Evolutionary conservation across 2,329 filamentous ascomycete genomes (phyloP), one percentile per base, ranked within the genome.

Genomic region (Aspergillus hiratsukae): DNA sequence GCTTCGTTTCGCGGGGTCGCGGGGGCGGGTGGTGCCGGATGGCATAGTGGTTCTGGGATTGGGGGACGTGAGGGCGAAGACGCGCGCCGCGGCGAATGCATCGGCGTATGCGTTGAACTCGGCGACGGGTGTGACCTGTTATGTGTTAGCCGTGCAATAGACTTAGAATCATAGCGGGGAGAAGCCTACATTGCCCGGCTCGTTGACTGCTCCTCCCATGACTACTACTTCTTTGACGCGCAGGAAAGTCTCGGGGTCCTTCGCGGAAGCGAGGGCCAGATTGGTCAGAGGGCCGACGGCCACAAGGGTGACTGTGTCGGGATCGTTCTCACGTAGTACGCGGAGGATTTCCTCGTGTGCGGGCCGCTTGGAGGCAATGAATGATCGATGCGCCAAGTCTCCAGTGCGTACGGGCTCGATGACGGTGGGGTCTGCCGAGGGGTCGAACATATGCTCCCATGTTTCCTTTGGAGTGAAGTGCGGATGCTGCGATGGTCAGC

Each of bases 21-120:
- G n/a, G n/a, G n/a, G n/a, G n/a, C n/a, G n/a, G n/a, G n/a, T n/a
- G n/a, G n/a, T n/a, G n/a, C n/a, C n/a, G 7, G 86, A 76, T 0
- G 87, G 85, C 1, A 94, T 91, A 82, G 97, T 89, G 3, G 91
- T 97, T 2, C 87, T 88, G 11, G 94, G 94, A 35, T 78, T 85
- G 5, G 81, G 83, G 1, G 88, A 91, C 0, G 89, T 91, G 60
- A 94, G 78, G 6, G 90, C 88, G 68, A 87, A 92, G 19, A 94
- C 83, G 14, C 89, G 82, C 10, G 90, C 89, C 0, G 89, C 84
- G 28, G 90, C 89, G 43, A 90, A 82, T 21, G 89, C 81, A 71
- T 99, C 95, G 56, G 94, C 92, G 69, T 91, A 96, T 56, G 88
- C 89, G 78, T 99, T 99, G 83, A 99, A 99, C 72, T 99, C 94